Base-by-base conservation (phyloP, 352 stramenopile species). In the Pythium biforme region DNA sequence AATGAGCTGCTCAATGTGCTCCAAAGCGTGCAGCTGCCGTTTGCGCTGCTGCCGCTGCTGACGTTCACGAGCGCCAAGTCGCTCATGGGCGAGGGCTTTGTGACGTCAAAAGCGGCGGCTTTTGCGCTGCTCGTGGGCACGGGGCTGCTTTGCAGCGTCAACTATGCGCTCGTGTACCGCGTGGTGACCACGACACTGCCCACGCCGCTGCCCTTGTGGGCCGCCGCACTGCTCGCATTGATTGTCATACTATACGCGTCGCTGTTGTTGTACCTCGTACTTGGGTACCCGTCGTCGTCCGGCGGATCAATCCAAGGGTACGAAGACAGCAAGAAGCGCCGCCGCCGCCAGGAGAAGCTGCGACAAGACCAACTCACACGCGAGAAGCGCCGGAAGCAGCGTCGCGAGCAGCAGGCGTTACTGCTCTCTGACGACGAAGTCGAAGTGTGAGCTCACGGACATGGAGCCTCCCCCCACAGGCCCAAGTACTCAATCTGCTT, bases 1-100 rank as follows among this genome's bases (percentile, higher is more conserved):
- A 84, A 96, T 63, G 89, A 98, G 64, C 72, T 88, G 41, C 79
- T 98, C 11, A 98, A 98, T 52, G 89, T 98, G 29, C 66, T 97
- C 26, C 92, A 98, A 69, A 96, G 81, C 19, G 88, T 98, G 50
- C 89, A 97, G 63, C 74, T 98, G 8, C 92, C 92, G 26, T 98
- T 98, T 57, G 92, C 91, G 12, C 70, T 98, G 29, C 51, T 96
- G 9, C 90, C 90, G 19, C 29, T 97, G 39, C 70, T 97, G 0
- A 72, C 77, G 10, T 95, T 97, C 56, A 90, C 82, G 2, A 65
- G 68, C 10, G 79, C 59, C 37, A 75, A 69, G 26, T 45, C 73
- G 23, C 52, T 89, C 27, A 96, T 96, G 86, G 85, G 89, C 25
- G 48, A 62, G 9, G 41, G 55, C n/a, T 86, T 88, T 25, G 76